Conservation (phyloP, 805 yeast species). For the Blastobotrys attinorum region DNA sequence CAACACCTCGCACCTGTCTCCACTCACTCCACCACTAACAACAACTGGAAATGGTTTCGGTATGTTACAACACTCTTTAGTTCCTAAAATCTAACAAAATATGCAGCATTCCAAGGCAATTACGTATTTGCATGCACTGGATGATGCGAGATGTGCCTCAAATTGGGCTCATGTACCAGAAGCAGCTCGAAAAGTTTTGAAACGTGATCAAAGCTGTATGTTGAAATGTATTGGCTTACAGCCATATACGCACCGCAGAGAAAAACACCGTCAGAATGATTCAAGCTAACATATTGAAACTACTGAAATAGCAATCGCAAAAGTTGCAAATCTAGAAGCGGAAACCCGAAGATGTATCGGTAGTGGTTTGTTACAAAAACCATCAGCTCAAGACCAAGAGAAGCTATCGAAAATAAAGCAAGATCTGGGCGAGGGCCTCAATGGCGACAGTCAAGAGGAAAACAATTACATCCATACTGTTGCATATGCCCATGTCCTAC, state of each 20-base stretch:
- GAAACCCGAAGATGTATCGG: no score
- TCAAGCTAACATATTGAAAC: no score
- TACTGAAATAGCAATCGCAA: not conserved
- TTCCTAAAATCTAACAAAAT: not conserved
- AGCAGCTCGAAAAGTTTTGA: conserved; percentile 12
- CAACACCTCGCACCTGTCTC: no score
- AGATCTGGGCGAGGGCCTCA: no score
- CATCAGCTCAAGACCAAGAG: no score
- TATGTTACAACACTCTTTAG: not conserved
- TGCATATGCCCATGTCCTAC: not conserved
- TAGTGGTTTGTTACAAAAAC: no score
- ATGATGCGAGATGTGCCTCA: conserved; percentile 13
- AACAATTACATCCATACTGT: not conserved
- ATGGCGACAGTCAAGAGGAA: no score
- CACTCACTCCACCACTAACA: no score
- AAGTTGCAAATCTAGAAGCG: not conserved
- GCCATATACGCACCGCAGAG: no score
- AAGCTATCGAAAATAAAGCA: no score
- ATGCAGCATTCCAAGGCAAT: not conserved
- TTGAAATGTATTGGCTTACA: conserved; percentile 1
- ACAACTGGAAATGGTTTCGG: conserved; percentile 3
- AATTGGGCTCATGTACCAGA: conserved; percentile 15
- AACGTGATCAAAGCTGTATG: conserved; percentile 8
- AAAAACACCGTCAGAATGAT: no score
- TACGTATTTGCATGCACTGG: conserved; percentile 7